Percentiles rank a stretch among this genome's conserved stretches.
Evolutionary conservation across 2,329 filamentous ascomycete genomes (phyloP).

Genomic region (Exutisphaerella laricina): DNA sequence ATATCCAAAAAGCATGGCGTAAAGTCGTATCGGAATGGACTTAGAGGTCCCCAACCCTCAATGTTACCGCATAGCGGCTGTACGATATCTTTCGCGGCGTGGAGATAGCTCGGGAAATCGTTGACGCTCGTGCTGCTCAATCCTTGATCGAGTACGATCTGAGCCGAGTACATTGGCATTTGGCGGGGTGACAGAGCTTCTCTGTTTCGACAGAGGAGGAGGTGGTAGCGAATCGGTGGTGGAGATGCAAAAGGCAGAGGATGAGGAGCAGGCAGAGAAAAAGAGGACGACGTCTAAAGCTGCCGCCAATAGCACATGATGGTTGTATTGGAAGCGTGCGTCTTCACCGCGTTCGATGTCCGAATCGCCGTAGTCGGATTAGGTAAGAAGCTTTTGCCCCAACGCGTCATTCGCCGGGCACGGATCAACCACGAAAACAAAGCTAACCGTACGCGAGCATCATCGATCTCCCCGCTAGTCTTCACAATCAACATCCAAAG

Average conservation of each 20-base stretch:
- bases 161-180: constrained; percentile 19
- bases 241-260: constrained; percentile 4
- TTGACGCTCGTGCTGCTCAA: constrained; percentile 4
- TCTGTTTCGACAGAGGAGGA: constrained; percentile 5
- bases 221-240: not conserved
- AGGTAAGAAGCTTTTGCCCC: too few relatives aligned
- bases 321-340: too few relatives aligned
- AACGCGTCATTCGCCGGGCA: too few relatives aligned
- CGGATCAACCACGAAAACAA: too few relatives aligned
- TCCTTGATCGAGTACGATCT: constrained; percentile 5
- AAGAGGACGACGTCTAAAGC: not conserved
- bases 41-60: constrained; percentile 95
- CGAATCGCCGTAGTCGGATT: too few relatives aligned
- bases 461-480: too few relatives aligned
- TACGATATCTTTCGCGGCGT: constrained; percentile 16
- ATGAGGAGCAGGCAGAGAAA: constrained; percentile 1
- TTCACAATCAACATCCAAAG: too few relatives aligned
- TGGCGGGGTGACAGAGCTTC: constrained; percentile 12
- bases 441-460: too few relatives aligned
- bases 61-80: constrained; percentile 80
- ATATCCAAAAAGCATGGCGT: constrained; percentile 97
- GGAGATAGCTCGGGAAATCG: constrained; percentile 29
- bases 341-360: too few relatives aligned
- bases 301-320: too few relatives aligned
- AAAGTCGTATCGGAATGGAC: constrained; percentile 81